Conservation (phyloP, 345 rosid genomes). For the Gossypium stocksii region DNA sequence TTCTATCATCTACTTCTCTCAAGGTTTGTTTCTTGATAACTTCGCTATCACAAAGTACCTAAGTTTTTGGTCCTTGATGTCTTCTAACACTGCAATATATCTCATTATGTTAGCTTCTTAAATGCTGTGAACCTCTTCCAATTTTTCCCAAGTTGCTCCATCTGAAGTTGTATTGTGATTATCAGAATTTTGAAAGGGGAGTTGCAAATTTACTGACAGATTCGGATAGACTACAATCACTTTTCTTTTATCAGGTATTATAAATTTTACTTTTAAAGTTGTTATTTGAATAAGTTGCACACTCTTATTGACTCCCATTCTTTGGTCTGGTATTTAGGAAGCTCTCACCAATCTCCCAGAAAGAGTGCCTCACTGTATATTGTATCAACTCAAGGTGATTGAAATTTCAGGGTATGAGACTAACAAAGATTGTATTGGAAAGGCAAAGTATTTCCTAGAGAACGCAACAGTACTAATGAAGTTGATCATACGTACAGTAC, state of each 20-base stretch:
- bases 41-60: not conserved
- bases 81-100: not conserved
- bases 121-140: not conserved
- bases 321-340: not conserved
- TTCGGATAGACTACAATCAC: not conserved
- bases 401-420: not conserved
- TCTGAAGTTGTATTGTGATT: not conserved
- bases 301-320: not conserved
- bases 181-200: not conserved
- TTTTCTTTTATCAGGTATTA: not conserved
- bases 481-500: not conserved
- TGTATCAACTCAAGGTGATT: not conserved
- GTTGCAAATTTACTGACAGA: not conserved
- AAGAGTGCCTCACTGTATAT: not conserved
- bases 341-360: not conserved
- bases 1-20: not conserved
- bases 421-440: not conserved
- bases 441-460: not conserved
- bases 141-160: not conserved
- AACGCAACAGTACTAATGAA: not conserved
- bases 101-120: not conserved
- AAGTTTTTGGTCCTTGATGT: not conserved
- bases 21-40: not conserved
- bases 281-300: not conserved
- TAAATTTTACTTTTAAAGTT: not conserved